A percentile compares a stretch with the other conserved stretches of the same genome.
Conservation (phyloP, 1,284 basidiomycete genomes). For the Microbotryomycetes sp. region DNA sequence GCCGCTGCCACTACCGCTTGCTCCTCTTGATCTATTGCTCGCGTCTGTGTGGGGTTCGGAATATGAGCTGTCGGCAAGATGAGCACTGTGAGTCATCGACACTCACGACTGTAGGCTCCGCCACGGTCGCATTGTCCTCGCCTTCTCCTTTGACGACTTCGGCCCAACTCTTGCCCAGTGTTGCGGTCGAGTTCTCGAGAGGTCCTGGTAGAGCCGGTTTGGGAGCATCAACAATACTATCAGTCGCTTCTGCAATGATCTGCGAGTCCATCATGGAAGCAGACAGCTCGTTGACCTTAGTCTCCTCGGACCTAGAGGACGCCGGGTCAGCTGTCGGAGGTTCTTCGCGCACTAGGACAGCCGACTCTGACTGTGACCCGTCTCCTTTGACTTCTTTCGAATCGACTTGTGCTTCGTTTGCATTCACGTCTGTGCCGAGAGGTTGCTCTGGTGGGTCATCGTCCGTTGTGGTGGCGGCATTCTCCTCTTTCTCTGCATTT, state of each 20-base stretch:
- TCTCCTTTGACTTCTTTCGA: no score
- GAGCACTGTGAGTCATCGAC: background rate
- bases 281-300: background rate
- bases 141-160: background rate
- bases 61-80: no score
- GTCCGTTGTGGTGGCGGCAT: background rate
- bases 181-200: background rate
- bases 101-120: background rate
- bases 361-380: no score
- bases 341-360: background rate
- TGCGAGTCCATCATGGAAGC: background rate
- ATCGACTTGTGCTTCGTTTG: background rate
- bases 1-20: background rate
- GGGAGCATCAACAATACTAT: background rate
- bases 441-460: background rate
- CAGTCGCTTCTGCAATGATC: background rate
- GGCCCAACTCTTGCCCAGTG: background rate
- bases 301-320: background rate
- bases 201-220: background rate
- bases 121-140: background rate
- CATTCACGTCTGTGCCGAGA: no score
- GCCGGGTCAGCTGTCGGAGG: background rate
- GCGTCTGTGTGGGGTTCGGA: no score
- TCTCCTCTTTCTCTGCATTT: background rate
- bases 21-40: background rate